Percentiles rank a stretch among this genome's conserved stretches.
These are phyloP conservation scores for Aspergillus homomorphus DNA, from an alignment of 495 filamentous ascomycete genomes.

Conservation along the genomic window DNA sequence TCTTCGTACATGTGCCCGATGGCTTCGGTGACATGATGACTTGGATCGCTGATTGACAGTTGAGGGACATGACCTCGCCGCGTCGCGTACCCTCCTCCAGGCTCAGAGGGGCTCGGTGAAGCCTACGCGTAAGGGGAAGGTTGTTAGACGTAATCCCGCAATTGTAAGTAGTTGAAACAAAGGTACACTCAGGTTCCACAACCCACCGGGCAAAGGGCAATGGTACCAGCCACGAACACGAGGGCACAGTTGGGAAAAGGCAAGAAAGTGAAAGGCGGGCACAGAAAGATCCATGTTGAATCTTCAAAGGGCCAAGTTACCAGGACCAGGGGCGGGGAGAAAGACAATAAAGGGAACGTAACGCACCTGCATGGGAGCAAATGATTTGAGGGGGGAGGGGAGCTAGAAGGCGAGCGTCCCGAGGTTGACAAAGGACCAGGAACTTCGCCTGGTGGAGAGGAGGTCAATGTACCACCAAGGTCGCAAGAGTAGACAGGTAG, in stretches of 20 bases:
- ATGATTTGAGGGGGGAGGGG: conserved; percentile 26
- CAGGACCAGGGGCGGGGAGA: conserved; percentile 1
- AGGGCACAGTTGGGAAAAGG: not conserved
- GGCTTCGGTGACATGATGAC: conserved; percentile 96
- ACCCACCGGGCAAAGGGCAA: not conserved
- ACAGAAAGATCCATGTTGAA: not conserved
- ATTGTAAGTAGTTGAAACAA: conserved; percentile 2
- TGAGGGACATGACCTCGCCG: conserved; percentile 63
- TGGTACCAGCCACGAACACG: not conserved
- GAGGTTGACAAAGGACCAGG: conserved; percentile 27
- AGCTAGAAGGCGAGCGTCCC: conserved; percentile 19
- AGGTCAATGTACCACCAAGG: conserved; percentile 43
- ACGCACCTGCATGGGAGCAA: conserved; percentile 47
- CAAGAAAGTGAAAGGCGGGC: not conserved
- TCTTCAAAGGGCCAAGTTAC: not conserved
- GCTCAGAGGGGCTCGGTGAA: conserved; percentile 52
- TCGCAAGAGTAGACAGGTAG: conserved; percentile 26
- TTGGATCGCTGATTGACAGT: conserved; percentile 73
- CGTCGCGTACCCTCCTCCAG: conserved; percentile 51
- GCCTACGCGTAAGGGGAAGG: conserved; percentile 33
- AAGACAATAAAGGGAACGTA: conserved; percentile 11
- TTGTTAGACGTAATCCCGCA: conserved; percentile 7
- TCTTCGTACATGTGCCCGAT: conserved; percentile 96
- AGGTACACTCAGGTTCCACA: not conserved
- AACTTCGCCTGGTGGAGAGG: conserved; percentile 26